Evolutionary conservation across 2,329 filamentous ascomycete genomes (phyloP).

Genomic region (Pezicula neosporulosa): DNA sequence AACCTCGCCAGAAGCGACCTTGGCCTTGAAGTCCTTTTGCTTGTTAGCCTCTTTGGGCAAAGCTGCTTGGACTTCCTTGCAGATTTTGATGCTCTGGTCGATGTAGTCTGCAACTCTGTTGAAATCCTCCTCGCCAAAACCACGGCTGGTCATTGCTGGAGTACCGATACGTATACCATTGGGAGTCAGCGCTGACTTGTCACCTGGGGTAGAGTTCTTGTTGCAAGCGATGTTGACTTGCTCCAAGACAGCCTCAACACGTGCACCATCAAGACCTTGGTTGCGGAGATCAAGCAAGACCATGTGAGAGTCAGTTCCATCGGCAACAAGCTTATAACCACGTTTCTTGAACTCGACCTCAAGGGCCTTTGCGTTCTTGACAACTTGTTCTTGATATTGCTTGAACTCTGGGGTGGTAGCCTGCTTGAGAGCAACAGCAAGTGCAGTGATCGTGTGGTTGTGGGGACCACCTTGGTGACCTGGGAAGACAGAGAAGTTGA

Average conservation of each 20-base stretch:
- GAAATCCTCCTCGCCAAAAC: conserved; percentile 91
- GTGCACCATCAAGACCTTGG: conserved; percentile 83
- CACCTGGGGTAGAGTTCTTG: conserved; percentile 98
- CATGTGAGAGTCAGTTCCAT: conserved; percentile 97
- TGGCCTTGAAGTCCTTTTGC: conserved; percentile 98
- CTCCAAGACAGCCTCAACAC: conserved; percentile 93
- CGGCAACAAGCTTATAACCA: conserved; percentile 91
- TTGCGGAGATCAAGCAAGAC: conserved; percentile 92
- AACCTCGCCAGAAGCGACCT: conserved; percentile 75
- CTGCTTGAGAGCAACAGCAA: conserved; percentile 93
- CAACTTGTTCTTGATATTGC: conserved; percentile 87
- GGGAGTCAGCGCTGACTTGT: conserved; percentile 94
- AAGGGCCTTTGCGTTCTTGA: conserved; percentile 89
- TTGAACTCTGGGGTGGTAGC: conserved; percentile 88
- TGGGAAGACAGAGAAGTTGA: conserved; percentile 99
- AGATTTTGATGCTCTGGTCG: conserved; percentile 82
- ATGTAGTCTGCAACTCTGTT: conserved; percentile 88
- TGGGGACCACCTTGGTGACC: conserved; percentile 98
- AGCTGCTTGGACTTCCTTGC: conserved; percentile 78
- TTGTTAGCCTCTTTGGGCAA: conserved; percentile 98
- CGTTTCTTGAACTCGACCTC: conserved; percentile 81
- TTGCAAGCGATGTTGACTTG: conserved; percentile 99
- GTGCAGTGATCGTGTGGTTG: conserved; percentile 98
- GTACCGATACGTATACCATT: conserved; percentile 95
- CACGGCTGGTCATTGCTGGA: conserved; percentile 94